Evolutionary conservation across 495 filamentous ascomycete species (phyloP).

Genomic region (Hyphodiscus hymeniophilus): DNA sequence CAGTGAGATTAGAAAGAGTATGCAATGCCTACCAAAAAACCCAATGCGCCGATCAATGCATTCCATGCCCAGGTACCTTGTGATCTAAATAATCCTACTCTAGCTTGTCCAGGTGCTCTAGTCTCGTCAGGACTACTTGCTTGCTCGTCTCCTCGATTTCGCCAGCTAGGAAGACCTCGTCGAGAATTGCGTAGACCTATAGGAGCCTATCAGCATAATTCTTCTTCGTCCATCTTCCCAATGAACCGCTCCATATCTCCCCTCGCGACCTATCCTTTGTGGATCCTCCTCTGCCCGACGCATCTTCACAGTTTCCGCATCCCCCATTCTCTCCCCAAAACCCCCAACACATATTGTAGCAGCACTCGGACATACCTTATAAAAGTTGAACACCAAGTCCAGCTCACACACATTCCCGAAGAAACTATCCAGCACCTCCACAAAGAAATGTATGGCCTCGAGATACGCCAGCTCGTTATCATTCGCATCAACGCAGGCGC

Average conservation of each 20-base stretch:
- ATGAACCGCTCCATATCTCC: too few species aligned
- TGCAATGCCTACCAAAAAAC: background rate
- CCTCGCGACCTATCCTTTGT: too few species aligned
- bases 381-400: conserved; percentile 98
- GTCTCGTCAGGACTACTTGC: conserved; percentile 86
- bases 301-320: too few species aligned
- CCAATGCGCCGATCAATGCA: conserved; percentile 5
- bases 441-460: conserved; percentile 98
- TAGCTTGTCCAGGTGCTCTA: conserved; percentile 95
- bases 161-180: conserved; percentile 92
- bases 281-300: too few species aligned
- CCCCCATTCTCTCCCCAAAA: background rate
- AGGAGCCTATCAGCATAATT: background rate
- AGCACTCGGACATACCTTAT: conserved; percentile 49
- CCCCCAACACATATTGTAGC: conserved; percentile 7
- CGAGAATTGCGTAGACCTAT: conserved; percentile 95
- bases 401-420: conserved; percentile 99
- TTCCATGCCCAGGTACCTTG: background rate
- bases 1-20: background rate
- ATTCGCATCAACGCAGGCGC: conserved; percentile 96
- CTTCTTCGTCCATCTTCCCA: background rate
- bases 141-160: conserved; percentile 98
- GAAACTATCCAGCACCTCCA: conserved; percentile 95
- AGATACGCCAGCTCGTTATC: conserved; percentile 97
- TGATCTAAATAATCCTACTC: conserved; percentile 42